Evolutionary conservation across 129 eudicot species (phyloP), one percentile per base, ranked within the genome.

Genomic region (Arctium minus): DNA sequence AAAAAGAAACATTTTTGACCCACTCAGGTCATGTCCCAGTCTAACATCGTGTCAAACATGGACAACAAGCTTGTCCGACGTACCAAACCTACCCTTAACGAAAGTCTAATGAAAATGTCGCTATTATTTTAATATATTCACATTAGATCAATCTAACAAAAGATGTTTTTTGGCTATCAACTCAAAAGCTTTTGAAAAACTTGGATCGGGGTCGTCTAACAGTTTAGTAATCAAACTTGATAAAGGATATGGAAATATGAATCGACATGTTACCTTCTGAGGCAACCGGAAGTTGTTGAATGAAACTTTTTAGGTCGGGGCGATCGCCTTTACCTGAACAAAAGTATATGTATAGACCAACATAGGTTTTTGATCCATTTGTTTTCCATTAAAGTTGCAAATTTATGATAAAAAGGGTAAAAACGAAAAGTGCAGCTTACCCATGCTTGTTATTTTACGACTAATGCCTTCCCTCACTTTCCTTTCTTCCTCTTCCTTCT

Each of bases 401-500:
- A 78, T 60, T 40, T 1, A 31, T 31, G 36, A 18, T 46, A 1
- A 30, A 73, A 79, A 8, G 13, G 15, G 56, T 60, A 29, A 17
- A 53, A 72, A 37, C 12, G 10, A 60, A 32, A 83, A 15, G 62
- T 32, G 53, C 77, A 86, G 42, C 82, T 81, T 84, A 95, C 98
- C 91, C 74, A 80, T 85, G 75, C 81, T 88, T 48, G 81, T 67
- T 42, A 74, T 84, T 86, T 86, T 92, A 56, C 79, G 78, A 70
- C 74, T 46, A 62, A 65, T 75, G 81, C 92, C 92, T 86, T 79
- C 88, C 79, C 83, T 90, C n/a, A 92, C 91, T 93, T 82, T 96
- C 77, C 88, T 90, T 91, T 93, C 94, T 78, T 93, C 97, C 84
- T 96, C 98, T 85, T 96, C 99, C 90, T 91, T 96, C 94, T 93